These are phyloP conservation scores for Mucor ambiguus DNA, from an alignment of 371 early-diverging fungal genomes.

Conservation along the genomic window DNA sequence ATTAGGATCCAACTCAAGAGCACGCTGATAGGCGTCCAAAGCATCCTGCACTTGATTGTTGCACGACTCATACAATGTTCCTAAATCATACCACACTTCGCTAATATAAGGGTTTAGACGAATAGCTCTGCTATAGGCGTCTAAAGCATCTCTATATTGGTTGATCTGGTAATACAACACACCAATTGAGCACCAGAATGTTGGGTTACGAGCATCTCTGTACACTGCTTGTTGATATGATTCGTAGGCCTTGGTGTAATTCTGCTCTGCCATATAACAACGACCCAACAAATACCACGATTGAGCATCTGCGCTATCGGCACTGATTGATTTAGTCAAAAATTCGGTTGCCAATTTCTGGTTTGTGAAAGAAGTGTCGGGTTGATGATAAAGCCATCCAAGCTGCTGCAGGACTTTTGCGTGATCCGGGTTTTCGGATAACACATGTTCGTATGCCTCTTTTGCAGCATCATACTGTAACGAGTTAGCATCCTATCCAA, in stretches of 20 bases:
- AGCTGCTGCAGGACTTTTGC: conserved; percentile 93
- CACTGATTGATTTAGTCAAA: conserved; percentile 77
- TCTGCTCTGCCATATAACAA: conserved; percentile 92
- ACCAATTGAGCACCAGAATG: conserved; percentile 97
- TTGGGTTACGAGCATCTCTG: conserved; percentile 90
- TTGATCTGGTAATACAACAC: conserved; percentile 94
- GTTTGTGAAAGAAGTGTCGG: conserved; percentile 71
- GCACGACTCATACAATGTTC: conserved; percentile 94
- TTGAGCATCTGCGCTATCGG: conserved; percentile 85
- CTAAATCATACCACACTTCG: conserved; percentile 96
- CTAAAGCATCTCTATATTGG: conserved; percentile 93
- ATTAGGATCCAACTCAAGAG: conserved; percentile 82
- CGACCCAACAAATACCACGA: conserved; percentile 94
- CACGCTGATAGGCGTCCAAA: conserved; percentile 92
- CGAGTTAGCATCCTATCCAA: not conserved
- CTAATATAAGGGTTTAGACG: conserved; percentile 87
- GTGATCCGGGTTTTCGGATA: conserved; percentile 86
- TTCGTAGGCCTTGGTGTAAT: conserved; percentile 93
- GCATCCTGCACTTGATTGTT: conserved; percentile 96
- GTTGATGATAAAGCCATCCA: conserved; percentile 92
- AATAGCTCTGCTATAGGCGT: conserved; percentile 94
- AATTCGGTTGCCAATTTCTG: conserved; percentile 80
- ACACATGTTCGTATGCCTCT: conserved; percentile 88
- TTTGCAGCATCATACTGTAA: conserved; percentile 71
- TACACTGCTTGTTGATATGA: conserved; percentile 96